Base-by-base conservation (phyloP, 2,329 filamentous ascomycete species). In the Pseudogymnoascus destructans region DNA sequence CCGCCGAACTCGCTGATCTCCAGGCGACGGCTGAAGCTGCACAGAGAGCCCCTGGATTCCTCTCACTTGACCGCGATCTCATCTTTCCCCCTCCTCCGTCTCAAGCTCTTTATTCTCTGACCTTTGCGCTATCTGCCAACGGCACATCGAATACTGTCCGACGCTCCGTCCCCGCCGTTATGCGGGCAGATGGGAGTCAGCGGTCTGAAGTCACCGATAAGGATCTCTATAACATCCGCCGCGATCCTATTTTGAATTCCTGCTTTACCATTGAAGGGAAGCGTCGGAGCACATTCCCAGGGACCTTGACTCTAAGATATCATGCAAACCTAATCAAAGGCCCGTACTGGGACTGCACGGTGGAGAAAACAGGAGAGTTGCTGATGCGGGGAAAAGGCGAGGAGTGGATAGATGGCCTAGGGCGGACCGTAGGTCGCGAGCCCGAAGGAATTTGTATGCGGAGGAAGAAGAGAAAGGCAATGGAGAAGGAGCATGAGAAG, bases 401-500 rank as follows among this genome's bases (percentile, higher is more conserved):
- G 17, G 54, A 56, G 35, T 56, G 54, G 54, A 36, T 56, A 36
- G 54, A 56, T 17, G 35, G 54, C 54, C 54, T 56, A 2, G 54
- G 54, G 7, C 54, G 54, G n/a, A 38, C 35, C 19, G 54, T 56
- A 4, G 54, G 54, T 8, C 54, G 54, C 23, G 54, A 56, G 32
- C 54, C 30, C 1, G 32, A 15, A 17, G 35, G 35, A 2, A 21
- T 56, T 5, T 35, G 30, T 8, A 36, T 56, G 35, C 7, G 32
- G 19, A 56, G 54, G 32, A 56, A 38, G 35, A 35, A 56, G 23
- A 56, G 54, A 17, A 56, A 56, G 35, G 54, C 19, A 23, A 56
- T 56, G 54, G 54, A 56, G 32, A 56, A 38, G 10, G 54, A 35
- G 13, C 5, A 56, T 56, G 32, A 56, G 13, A 15, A 56, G 54